A percentile compares a stretch with the other conserved stretches of the same genome.
phyloP scores from a whole-genome alignment of 225 moss, liverwort and hornwort species.

The Rhytidiadelphus loreus region DNA sequence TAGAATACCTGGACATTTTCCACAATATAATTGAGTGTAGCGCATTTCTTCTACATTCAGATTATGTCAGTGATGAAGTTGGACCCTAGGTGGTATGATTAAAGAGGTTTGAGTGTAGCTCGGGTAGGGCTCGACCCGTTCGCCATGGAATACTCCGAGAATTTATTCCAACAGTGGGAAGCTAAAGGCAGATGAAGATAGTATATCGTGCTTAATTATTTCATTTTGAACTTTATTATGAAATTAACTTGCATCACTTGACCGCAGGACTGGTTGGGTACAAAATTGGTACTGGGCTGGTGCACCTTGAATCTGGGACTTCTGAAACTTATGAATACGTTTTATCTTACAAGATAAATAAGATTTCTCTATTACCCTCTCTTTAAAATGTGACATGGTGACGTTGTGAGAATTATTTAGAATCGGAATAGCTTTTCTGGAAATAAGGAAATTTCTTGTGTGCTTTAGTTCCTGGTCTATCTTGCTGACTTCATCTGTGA shows the following conservation, averaged over 20 bases:
- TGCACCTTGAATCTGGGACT: background rate
- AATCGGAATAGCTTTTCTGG: background rate
- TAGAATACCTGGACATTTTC: background rate
- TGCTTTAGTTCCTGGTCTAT: background rate
- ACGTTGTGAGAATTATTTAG: background rate
- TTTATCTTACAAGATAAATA: background rate
- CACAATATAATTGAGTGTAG: background rate
- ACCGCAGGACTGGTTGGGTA: background rate
- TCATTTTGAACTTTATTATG: background rate
- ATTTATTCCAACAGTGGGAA: background rate
- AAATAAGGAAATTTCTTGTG: background rate
- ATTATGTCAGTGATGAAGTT: background rate
- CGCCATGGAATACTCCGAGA: background rate
- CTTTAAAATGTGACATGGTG: background rate
- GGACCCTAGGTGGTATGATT: background rate
- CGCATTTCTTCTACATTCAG: background rate
- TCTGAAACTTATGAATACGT: background rate
- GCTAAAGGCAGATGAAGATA: background rate
- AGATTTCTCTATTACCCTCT: background rate
- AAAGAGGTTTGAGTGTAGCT: background rate
- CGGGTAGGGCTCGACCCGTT: background rate
- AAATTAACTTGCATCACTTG: background rate
- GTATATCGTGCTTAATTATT: background rate
- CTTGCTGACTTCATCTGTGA: background rate
- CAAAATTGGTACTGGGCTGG: background rate